Conservation (phyloP, 169 alveolate species). For the Perkinsus olseni region DNA sequence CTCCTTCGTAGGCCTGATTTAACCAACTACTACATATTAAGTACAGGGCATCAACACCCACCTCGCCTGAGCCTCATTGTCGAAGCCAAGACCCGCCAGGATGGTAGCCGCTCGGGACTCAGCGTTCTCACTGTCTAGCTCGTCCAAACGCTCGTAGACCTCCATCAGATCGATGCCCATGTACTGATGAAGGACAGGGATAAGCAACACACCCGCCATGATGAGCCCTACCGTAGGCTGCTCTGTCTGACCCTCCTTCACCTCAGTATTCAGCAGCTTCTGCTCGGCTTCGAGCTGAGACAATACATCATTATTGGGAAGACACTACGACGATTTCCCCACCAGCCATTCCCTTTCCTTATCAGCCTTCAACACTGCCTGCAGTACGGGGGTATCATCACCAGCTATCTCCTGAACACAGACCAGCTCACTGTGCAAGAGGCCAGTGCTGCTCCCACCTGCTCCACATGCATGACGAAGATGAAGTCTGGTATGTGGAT, state of each 20-base stretch:
- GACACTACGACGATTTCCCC: too few species aligned
- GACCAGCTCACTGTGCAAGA: slow-evolving; percentile 65
- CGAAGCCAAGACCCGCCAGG: slow-evolving; percentile 78
- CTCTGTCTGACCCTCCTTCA: background rate
- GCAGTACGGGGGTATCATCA: slow-evolving; percentile 28
- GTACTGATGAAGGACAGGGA: slow-evolving; percentile 41
- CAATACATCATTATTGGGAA: too few species aligned
- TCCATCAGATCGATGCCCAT: slow-evolving; percentile 73
- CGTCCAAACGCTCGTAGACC: slow-evolving; percentile 68
- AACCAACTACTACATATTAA: background rate
- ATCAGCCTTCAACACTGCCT: background rate
- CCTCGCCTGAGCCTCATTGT: slow-evolving; percentile 56
- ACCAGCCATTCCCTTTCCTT: background rate
- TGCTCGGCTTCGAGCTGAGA: background rate
- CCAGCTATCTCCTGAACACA: slow-evolving; percentile 79
- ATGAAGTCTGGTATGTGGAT: slow-evolving; percentile 74
- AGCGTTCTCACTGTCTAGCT: slow-evolving; percentile 52
- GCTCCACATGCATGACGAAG: slow-evolving; percentile 79
- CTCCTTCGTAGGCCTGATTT: slow-evolving; percentile 59
- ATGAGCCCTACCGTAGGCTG: background rate
- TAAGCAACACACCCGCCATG: background rate
- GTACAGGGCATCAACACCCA: too few species aligned
- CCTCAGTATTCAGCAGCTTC: background rate
- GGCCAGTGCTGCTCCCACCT: slow-evolving; percentile 59
- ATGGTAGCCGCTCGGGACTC: slow-evolving; percentile 35